These are phyloP conservation scores for Juncus inflexus DNA, from an alignment of 176 grass and related monocot species.

Conservation along the genomic window DNA sequence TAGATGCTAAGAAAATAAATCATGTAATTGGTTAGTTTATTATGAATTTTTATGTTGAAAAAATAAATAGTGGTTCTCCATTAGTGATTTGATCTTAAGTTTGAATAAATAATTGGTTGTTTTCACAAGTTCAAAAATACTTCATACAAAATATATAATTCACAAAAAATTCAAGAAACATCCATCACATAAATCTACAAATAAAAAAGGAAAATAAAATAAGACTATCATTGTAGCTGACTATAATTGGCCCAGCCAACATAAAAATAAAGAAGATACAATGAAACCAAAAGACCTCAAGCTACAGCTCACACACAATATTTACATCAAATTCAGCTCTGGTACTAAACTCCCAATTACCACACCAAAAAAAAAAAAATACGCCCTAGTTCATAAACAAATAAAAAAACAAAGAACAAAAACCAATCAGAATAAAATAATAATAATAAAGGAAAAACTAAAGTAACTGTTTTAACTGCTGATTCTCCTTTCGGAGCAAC, in stretches of 20 bases:
- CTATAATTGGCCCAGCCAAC: not conserved
- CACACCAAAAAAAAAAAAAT: not conserved
- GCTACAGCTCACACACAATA: too few relatives aligned
- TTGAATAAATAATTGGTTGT: conserved; percentile 3
- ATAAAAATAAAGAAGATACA: conserved; percentile 14
- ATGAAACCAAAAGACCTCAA: not conserved
- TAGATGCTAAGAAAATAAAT: too few relatives aligned
- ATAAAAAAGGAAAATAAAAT: too few relatives aligned
- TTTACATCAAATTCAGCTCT: too few relatives aligned
- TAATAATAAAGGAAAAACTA: conserved; percentile 36
- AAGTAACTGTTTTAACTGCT: conserved; percentile 61
- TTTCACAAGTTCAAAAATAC: too few relatives aligned
- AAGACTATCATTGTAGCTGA: not conserved
- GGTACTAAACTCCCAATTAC: too few relatives aligned
- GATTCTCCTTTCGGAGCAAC: conserved; percentile 76
- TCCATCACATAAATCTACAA: too few relatives aligned
- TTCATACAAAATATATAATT: too few relatives aligned
- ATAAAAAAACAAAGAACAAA: not conserved
- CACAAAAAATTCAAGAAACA: too few relatives aligned
- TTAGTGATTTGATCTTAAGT: not conserved
- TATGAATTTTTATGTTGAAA: not conserved
- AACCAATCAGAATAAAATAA: not conserved
- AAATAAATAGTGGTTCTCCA: too few relatives aligned
- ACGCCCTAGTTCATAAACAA: conserved; percentile 5
- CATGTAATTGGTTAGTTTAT: conserved; percentile 13